Base-by-base conservation (phyloP, 441 rosid species). In the Dalechampia spathulata region DNA sequence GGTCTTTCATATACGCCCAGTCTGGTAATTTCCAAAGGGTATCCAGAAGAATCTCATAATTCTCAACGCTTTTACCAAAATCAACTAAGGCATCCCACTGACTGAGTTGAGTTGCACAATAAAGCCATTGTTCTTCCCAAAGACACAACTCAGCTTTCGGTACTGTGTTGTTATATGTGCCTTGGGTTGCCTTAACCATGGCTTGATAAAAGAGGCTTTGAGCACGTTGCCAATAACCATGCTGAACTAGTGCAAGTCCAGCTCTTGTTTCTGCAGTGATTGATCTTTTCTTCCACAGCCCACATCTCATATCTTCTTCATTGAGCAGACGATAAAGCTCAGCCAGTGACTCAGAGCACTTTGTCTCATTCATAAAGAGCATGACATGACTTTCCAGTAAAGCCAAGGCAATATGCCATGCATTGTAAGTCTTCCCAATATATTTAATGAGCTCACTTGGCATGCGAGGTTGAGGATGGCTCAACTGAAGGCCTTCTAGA, bases 81-180 rank as follows among this genome's bases (percentile, higher is more conserved):
- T 94, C 97, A 23, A 83, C 95, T 64, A 94, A 68, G 15, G 96
- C 95, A 72, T 87, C 96, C 99, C 99, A 94, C 72, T 94, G 98
- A 69, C 95, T 80, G 60, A 94, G 95, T 65, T 94, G 99, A 68
- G 66, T 77, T 48, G 88, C 96, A 76, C 99, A 94, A 70, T 80
- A 75, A 56, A 90, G 77, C 99, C 99, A 94, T 54, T 94, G 97
- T 75, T 94, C 97, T 84, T 94, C 99, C 99, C 99, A 94, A 47
- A 94, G 83, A 65, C 97, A 90, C 99, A 94, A 87, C 78, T 94
- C 99, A 62, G 96, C 96, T 79, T 94, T 94, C 2, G 99, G 97
- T 32, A 86, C 90, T 0, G 88, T 76, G 68, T 90, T 94, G 74
- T 83, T 90, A 61, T 94, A 93, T 54, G 99, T 90, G 53, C 96